Conservation (phyloP, 2,329 filamentous ascomycete genomes). For the Aspergillus piperis region DNA sequence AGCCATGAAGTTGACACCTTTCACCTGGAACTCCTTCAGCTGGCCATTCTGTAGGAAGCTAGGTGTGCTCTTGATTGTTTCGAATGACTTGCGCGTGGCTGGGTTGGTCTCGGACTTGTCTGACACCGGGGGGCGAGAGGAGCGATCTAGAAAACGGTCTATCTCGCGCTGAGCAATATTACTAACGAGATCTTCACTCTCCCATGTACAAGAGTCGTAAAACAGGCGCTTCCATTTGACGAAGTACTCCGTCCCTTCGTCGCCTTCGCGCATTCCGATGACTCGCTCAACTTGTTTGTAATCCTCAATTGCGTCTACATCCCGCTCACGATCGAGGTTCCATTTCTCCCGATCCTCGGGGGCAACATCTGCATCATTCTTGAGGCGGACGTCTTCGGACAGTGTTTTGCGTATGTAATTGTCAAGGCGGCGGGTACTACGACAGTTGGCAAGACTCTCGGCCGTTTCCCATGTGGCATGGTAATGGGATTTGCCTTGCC, state of each 20-base stretch:
- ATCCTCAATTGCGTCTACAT: constrained; percentile 83
- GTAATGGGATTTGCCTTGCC: constrained; percentile 92
- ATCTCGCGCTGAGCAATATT: constrained; percentile 83
- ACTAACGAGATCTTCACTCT: constrained; percentile 72
- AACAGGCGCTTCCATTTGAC: constrained; percentile 96
- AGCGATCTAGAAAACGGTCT: constrained; percentile 84
- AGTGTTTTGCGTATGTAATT: constrained; percentile 91
- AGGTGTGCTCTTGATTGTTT: constrained; percentile 76
- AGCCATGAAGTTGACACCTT: constrained; percentile 89
- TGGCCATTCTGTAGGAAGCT: constrained; percentile 81
- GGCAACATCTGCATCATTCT: constrained; percentile 70
- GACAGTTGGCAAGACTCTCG: constrained; percentile 71
- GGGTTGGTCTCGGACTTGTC: constrained; percentile 75
- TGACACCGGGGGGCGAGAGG: constrained; percentile 76
- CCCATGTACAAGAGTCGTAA: constrained; percentile 96
- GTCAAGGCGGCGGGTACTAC: constrained; percentile 84
- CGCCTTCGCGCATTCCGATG: constrained; percentile 78
- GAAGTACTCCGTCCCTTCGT: constrained; percentile 81
- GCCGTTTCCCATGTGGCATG: constrained; percentile 94
- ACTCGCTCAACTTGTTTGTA: constrained; percentile 92
- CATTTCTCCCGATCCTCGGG: constrained; percentile 90
- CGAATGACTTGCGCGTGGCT: constrained; percentile 71
- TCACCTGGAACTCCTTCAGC: constrained; percentile 89
- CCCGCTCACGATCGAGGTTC: constrained; percentile 89
- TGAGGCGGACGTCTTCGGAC: constrained; percentile 74